A percentile compares a stretch with the other conserved stretches of the same genome.
Conservation (phyloP, 208 protist species). For the Wallacemonas rigidus region DNA sequence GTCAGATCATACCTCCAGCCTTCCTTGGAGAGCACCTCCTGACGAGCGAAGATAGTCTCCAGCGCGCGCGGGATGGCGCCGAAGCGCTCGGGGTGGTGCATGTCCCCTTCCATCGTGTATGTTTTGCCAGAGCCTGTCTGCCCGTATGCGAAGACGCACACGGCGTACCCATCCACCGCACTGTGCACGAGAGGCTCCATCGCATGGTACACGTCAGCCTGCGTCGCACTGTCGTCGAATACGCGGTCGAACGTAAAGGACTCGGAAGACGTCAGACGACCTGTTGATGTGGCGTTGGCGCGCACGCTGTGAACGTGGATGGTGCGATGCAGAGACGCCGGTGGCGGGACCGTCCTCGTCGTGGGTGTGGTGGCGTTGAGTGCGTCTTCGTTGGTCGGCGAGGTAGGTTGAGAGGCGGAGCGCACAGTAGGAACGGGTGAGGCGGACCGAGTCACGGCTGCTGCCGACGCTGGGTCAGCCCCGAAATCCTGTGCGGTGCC, state of each 20-base stretch:
- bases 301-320: conserved; percentile 57
- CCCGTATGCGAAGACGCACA: conserved; percentile 93
- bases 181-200: conserved; percentile 90
- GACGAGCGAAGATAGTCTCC: conserved; percentile 67
- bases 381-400: background rate
- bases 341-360: background rate
- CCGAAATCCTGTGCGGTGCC: conserved; percentile 16
- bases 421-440: background rate
- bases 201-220: conserved; percentile 84
- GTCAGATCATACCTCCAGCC: conserved; percentile 81
- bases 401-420: background rate
- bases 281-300: conserved; percentile 75
- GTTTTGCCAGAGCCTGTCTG: conserved; percentile 93
- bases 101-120: conserved; percentile 89
- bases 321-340: conserved; percentile 12
- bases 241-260: conserved; percentile 58
- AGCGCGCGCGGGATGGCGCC: conserved; percentile 89
- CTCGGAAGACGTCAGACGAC: conserved; percentile 34
- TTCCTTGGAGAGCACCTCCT: conserved; percentile 56
- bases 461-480: background rate
- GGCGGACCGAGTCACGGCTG: background rate
- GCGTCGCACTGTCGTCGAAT: conserved; percentile 35
- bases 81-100: conserved; percentile 26
- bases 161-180: conserved; percentile 90
- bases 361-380: background rate